A percentile compares a stretch with the other conserved stretches of the same genome.
Evolutionary conservation across 1,284 basidiomycete species (phyloP).

Genomic region (Heliocybe sulcata): DNA sequence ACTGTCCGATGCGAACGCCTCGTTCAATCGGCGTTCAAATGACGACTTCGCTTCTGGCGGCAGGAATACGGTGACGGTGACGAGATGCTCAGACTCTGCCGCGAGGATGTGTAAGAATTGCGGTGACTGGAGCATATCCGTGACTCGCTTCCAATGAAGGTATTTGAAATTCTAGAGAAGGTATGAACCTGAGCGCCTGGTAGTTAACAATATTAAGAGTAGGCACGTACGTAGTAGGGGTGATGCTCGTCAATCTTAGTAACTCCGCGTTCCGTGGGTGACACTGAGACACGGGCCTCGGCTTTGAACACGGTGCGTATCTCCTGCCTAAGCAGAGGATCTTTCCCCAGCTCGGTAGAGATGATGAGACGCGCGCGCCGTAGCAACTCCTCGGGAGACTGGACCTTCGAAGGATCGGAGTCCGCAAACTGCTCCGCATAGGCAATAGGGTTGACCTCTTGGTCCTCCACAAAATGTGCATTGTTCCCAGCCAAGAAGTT

Average conservation of each 20-base stretch:
- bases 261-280: conserved; percentile 89
- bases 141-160: conserved; percentile 74
- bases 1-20: conserved; percentile 82
- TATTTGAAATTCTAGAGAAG: conserved; percentile 87
- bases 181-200: conserved; percentile 5
- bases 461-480: conserved; percentile 71
- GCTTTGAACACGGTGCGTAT: conserved; percentile 76
- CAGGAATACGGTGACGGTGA: conserved; percentile 72
- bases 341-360: conserved; percentile 87
- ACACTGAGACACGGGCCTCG: conserved; percentile 75
- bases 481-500: conserved; percentile 63
- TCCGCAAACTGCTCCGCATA: conserved; percentile 78
- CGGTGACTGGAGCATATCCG: conserved; percentile 62
- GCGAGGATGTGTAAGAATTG: conserved; percentile 91
- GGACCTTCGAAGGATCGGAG: conserved; percentile 49
- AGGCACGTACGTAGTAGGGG: conserved; percentile 72
- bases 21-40: conserved; percentile 71
- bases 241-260: conserved; percentile 88
- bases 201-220: not conserved
- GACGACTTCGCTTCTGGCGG: conserved; percentile 52
- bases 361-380: conserved; percentile 80
- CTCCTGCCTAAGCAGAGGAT: conserved; percentile 82
- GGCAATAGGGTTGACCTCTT: conserved; percentile 62
- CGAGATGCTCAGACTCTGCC: conserved; percentile 85
- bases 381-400: conserved; percentile 58